Conservation (phyloP, 202 grass and related monocot species). For the Dendrocalamus latiflorus region DNA sequence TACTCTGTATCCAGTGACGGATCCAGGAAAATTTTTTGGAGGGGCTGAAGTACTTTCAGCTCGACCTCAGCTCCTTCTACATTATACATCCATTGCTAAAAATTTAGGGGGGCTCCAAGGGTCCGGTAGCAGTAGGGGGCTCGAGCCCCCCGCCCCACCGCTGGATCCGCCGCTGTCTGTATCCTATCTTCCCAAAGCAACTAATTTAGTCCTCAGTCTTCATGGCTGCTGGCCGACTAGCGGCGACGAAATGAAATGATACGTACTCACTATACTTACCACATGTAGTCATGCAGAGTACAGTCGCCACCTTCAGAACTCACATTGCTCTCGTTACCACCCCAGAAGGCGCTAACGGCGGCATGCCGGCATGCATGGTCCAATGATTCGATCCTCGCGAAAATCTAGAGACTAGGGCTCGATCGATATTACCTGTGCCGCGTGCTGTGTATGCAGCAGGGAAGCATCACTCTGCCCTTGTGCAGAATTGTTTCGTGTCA, state of each 20-base stretch:
- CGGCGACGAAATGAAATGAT: not conserved
- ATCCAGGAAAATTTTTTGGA: too few relatives aligned
- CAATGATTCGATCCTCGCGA: not conserved
- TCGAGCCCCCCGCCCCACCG: too few relatives aligned
- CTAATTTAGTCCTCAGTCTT: not conserved
- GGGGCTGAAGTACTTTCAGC: too few relatives aligned
- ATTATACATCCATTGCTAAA: too few relatives aligned
- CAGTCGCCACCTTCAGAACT: not conserved
- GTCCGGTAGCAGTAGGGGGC: too few relatives aligned
- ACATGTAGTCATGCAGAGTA: not conserved
- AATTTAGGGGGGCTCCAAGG: too few relatives aligned
- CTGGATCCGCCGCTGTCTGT: too few relatives aligned
- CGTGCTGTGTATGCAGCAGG: not conserved
- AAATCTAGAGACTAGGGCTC: not conserved
- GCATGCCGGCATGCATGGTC: not conserved
- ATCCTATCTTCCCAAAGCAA: not conserved
- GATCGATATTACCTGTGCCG: not conserved
- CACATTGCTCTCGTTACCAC: not conserved
- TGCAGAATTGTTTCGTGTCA: conserved; percentile 17
- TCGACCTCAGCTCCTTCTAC: too few relatives aligned
- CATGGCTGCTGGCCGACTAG: not conserved
- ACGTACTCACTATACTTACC: not conserved
- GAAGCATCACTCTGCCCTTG: conserved; percentile 1
- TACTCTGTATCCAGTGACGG: too few relatives aligned
- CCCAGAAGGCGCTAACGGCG: not conserved